These are phyloP conservation scores for Trichosanthes truncata DNA, from an alignment of 306 rosid species.

Conservation along the genomic window DNA sequence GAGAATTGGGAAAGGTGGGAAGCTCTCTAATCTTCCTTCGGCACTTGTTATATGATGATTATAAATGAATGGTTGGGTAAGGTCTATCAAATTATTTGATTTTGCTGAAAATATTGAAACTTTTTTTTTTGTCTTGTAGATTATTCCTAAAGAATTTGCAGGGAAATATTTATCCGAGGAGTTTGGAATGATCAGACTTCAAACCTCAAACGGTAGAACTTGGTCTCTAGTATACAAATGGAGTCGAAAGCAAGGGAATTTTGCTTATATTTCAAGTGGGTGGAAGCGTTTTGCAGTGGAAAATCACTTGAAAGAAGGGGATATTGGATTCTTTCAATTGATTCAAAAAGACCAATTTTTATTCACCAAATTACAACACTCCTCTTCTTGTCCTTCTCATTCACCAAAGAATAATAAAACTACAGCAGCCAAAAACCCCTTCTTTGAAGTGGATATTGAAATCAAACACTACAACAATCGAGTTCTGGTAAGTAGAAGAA, in stretches of 20 bases:
- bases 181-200: neutral
- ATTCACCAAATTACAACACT: constrained; percentile 6
- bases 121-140: neutral
- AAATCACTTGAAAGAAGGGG: constrained; percentile 16
- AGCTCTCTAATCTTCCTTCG: too few relatives aligned
- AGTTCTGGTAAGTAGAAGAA: neutral
- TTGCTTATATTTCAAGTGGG: constrained; percentile 5
- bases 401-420: neutral
- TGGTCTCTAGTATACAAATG: constrained; percentile 9
- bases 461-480: accelerated
- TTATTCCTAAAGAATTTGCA: neutral
- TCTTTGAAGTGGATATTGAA: neutral
- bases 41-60: too few relatives aligned
- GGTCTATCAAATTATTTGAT: neutral
- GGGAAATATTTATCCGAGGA: neutral
- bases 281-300: constrained; percentile 28
- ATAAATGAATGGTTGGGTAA: too few relatives aligned
- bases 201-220: neutral
- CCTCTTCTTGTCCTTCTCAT: neutral
- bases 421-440: neutral
- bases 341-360: neutral
- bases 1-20: too few relatives aligned
- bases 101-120: neutral
- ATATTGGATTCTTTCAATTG: constrained; percentile 17
- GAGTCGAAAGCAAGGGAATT: neutral